Conservation (phyloP, 495 filamentous ascomycete genomes). For the Penicillium robsamsonii region DNA sequence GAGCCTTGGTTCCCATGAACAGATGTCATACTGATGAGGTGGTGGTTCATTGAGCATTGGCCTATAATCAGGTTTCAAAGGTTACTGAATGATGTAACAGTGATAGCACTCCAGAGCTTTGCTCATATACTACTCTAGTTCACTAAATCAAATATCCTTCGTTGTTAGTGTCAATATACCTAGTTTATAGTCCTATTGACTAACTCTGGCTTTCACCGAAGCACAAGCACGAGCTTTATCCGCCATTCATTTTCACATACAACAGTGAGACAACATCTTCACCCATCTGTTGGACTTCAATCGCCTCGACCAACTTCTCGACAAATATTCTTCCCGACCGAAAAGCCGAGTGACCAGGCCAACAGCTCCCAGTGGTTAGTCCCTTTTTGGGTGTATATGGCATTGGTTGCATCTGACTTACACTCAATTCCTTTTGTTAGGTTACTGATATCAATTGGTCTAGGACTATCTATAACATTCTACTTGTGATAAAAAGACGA, state of each 20-base stretch:
- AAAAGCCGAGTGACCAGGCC: neutral
- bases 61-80: neutral
- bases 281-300: neutral
- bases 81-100: conserved; percentile 7
- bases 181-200: neutral
- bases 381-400: neutral
- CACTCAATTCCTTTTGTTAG: neutral
- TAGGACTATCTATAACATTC: neutral
- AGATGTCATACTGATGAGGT: conserved; percentile 5
- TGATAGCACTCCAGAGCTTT: neutral
- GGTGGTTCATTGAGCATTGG: neutral
- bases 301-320: neutral
- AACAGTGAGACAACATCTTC: neutral
- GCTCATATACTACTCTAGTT: neutral
- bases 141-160: neutral
- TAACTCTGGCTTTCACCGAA: neutral
- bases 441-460: neutral
- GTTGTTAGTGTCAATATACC: neutral
- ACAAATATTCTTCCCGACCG: neutral
- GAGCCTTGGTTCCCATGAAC: neutral
- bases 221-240: neutral
- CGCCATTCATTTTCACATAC: neutral
- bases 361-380: neutral
- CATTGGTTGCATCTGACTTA: neutral
- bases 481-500: neutral